Evolutionary conservation across 2,329 filamentous ascomycete species (phyloP), one percentile per base, ranked within the genome.

Genomic region (Colletotrichum sp.): DNA sequence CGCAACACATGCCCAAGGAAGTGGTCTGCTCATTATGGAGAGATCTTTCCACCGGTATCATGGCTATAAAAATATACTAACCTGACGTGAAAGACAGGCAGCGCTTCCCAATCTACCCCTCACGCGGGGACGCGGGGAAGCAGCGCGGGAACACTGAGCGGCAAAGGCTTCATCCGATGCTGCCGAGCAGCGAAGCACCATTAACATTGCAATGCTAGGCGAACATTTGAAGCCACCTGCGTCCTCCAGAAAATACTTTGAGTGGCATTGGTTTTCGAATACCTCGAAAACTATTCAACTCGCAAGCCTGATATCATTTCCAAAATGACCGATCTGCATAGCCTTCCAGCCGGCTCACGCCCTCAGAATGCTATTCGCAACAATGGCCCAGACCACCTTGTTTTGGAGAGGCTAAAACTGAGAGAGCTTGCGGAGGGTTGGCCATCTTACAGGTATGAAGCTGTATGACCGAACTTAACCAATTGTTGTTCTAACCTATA

Each of bases 351-450:
- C 18, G 83, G 83, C 13, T 83, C 82, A 4, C 73, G 83, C 34
- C 85, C 87, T 48, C 76, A 80, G 52, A 70, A 82, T 10, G 86
- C 85, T 3, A 80, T 88, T 55, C 85, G 87, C 66, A 89, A 89
- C 78, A 89, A 89, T 76, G 87, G 87, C 0, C 85, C 87, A 1
- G 83, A 86, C 56, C 79, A 84, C 55, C 80, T 89, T 1, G 84
- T 83, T 0, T 74, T 88, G 1, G 87, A 89, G 76, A 81, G 88
- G 6, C 84, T 83, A 56, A 88, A 89, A 78, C 81, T 89, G 7
- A 82, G 87, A 30, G 88, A 89, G 72, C 80, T 89, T 16, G 87
- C 87, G 4, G 87, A 89, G 78, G 87, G 87, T 3, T 89, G 87
- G 87, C 87, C 87, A 10, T 85, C 83, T 34, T 89, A 88, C 76